Base-by-base conservation (phyloP, 352 stramenopile species). In the Hyaloperonospora arabidopsidis region DNA sequence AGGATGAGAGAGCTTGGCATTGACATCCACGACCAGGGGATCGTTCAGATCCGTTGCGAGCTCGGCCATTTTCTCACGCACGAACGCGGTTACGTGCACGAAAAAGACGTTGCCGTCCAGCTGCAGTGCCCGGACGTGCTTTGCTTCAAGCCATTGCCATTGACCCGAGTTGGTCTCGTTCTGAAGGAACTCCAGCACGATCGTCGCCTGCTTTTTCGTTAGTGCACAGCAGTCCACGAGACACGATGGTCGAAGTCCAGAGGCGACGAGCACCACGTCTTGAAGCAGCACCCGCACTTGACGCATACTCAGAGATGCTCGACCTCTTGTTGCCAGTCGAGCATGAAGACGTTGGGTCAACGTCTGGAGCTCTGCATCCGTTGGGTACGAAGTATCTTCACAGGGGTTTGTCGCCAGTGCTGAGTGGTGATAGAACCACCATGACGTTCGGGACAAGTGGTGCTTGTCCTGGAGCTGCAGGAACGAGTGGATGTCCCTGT, bases 21-120 rank as follows among this genome's bases (percentile, higher is more conserved):
- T 76, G 18, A 71, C 68, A 49, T 82, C 72, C 35, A 79, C 54
- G 18, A 63, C 50, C 18, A 68, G 49, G 23, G 68, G 45, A 8
- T 54, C 44, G 14, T 54, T 13, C 12, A 64, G 54, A 25, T 35
- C 47, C 28, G 41, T 65, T 29, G 61, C 50, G 32, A 71, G 3
- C 14, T 63, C 52, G 2, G 58, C 29, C 41, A 69, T 63, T 43
- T 82, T 79, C 18, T 66, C 61, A 29, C 29, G 35, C 10, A 82
- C 18, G 35, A 78, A 79, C 17, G 52, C 40, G 8, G 48, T 40
- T 4, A 65, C 54, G 28, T 76, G 67, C 19, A 77, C 50, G 18
- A 77, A 77, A 45, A 82, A 82, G 22, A 73, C 57, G 54, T 82
- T 82, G 1, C 45, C 58, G 7, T 74, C 57, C 11, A 81, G 47